phyloP scores from a whole-genome alignment of 2,329 filamentous ascomycete species.

The Calonectria hawksworthii region DNA sequence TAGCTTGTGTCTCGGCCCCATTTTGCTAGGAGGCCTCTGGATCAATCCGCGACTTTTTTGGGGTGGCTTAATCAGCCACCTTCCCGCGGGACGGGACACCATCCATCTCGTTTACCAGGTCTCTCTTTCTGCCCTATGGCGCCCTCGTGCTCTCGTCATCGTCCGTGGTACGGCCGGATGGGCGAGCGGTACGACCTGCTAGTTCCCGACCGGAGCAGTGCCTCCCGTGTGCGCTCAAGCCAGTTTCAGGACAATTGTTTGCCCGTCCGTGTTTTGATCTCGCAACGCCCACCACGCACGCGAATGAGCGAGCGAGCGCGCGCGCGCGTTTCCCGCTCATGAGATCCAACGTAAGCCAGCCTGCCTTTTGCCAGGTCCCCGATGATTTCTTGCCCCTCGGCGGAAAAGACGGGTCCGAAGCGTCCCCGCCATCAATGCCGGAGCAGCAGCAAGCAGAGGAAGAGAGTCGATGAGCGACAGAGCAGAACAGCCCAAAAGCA shows the following conservation, averaged over 20 bases:
- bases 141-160: not conserved
- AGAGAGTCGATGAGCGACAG: not conserved
- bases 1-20: not conserved
- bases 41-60: not conserved
- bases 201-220: not conserved
- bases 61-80: not conserved
- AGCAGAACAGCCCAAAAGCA: not conserved
- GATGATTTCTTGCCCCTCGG: too few species aligned
- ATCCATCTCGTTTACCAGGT: too few species aligned
- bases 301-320: too few species aligned
- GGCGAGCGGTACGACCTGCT: not conserved
- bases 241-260: not conserved
- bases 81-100: not conserved
- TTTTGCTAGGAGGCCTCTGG: not conserved
- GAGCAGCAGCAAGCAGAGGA: not conserved
- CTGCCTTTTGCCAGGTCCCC: not conserved
- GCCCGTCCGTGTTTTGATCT: not conserved
- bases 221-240: conserved; percentile 1
- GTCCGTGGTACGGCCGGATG: not conserved
- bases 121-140: too few species aligned
- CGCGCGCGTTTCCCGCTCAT: not conserved
- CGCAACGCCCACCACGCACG: too few species aligned
- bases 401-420: not conserved
- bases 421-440: not conserved
- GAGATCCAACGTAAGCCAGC: not conserved